Evolutionary conservation across 108 stramenopile species (phyloP).

Genomic region (Cyclotella distinguenda): DNA sequence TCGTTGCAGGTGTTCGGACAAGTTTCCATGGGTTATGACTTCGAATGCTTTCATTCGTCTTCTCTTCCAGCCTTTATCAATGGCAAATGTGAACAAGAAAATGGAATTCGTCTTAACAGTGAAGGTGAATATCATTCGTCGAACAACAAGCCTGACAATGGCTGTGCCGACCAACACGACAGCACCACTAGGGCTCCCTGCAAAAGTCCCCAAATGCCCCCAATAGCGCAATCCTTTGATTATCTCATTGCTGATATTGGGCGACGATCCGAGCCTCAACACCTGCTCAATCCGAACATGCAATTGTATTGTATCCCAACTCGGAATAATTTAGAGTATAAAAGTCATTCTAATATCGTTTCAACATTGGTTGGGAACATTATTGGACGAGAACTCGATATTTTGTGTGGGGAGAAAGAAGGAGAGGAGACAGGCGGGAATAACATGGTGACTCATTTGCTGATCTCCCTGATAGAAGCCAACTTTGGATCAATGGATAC

Average conservation of each 20-base stretch:
- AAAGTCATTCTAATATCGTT: constrained; percentile 10
- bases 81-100: too few relatives aligned
- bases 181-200: neutral
- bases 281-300: constrained; percentile 19
- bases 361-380: constrained; percentile 11
- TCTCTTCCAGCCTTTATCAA: too few relatives aligned
- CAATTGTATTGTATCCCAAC: constrained; percentile 39
- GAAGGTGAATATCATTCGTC: neutral
- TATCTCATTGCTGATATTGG: constrained; percentile 18
- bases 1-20: constrained; percentile 34
- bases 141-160: neutral
- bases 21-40: constrained; percentile 30
- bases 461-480: neutral
- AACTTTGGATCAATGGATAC: too few relatives aligned
- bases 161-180: neutral
- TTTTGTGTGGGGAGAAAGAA: neutral
- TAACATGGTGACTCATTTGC: constrained; percentile 14
- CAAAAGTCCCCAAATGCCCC: neutral
- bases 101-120: too few relatives aligned
- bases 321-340: constrained; percentile 17
- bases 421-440: neutral
- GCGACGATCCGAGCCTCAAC: neutral
- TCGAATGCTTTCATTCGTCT: constrained; percentile 15
- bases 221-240: constrained; percentile 29
- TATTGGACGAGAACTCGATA: constrained; percentile 9